Evolutionary conservation across 2,329 filamentous ascomycete species (phyloP), one percentile per base, ranked within the genome.

Genomic region (Aspergillus carbonarius): DNA sequence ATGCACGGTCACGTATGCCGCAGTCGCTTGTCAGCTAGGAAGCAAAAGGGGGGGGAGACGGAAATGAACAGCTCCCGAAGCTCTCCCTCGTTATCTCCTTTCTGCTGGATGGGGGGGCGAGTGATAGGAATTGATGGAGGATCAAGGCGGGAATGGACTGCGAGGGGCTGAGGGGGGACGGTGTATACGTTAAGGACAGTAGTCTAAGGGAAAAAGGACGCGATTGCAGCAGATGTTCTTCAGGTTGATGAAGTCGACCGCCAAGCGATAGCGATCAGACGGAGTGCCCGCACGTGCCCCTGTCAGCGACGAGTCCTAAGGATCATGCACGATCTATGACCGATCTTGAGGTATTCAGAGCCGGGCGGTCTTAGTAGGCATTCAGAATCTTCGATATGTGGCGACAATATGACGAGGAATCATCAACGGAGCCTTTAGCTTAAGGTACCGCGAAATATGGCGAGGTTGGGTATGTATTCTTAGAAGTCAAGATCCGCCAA

Each of bases 381-480:
- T 30, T 42, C 15, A 13, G 34, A 42, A 34, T 54, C 44, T 34
- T 58, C 53, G 48, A 55, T 20, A 54, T 42, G 40, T 32, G 27
- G 25, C 42, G 40, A 48, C 34, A 52, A 32, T 54, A 48, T 47
- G 27, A 51, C 44, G 54, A 48, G 35, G 34, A 40, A 47, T 32
- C 48, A 7, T 18, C 34, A 32, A 47, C n/a, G 25, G 30, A 18
- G 32, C 34, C n/a, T 46, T 51, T 57, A 50, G 25, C 15, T 37
- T 17, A 34, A 44, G 37, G 23, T 12, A 27, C 37, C 35, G 25
- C 37, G 52, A 59, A 64, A 62, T 62, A 62, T 63, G 32, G 57
- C 58, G 62, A 66, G 64, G 66, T 56, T 64, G 64, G 62, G 65
- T 54, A 54, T 58, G 52, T 60, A 60, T 53, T 39, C 47, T 42